Evolutionary conservation across 192 early-diverging fungal species (phyloP), one percentile per base, ranked within the genome.

Genomic region (Coemansia erecta): DNA sequence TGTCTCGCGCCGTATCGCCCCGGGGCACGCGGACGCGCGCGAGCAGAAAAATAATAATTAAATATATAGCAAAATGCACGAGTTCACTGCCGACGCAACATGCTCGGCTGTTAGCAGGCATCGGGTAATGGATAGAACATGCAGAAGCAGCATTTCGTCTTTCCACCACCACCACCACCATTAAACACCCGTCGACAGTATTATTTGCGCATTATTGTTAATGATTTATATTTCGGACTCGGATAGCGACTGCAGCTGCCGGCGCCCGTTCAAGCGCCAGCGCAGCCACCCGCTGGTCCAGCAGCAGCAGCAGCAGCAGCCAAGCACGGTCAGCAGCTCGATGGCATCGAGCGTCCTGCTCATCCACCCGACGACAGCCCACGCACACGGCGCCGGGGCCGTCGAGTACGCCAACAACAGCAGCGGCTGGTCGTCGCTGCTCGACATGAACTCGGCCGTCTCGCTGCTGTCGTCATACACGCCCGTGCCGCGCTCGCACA

Each of bases 371-470:
- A 50, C 19, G 8, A 9, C 42, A 7, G 23, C 35, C 21, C 39
- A 17, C 13, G n/a, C 58, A 24, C 28, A 2, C 7, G 28, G 28
- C 7, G 7, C 28, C 2, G 28, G 7, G 4, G 28, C 7, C 28
- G 14, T 42, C 18, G 35, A 55, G 53, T 55, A 42, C 22, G 21
- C 39, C 43, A 53, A 22, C 43, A 58, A 61, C 31, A 70, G 73
- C 47, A 76, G 67, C 63, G 71, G 61, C 15, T 73, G 71, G 71
- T 64, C 71, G 13, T 73, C 71, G 26, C 51, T 73, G 35, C 63
- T 70, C 48, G 64, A 63, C 52, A 66, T 70, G 21, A 48, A 40
- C 8, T 66, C 73, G 13, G 57, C 54, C 12, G 53, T 41, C 19
- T 76, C 73, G 21, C 47, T 72, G 14, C 63, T 72, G 14, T 72